Base-by-base conservation (phyloP, 1,139 yeast species). In the Geotrichum candidum region DNA sequence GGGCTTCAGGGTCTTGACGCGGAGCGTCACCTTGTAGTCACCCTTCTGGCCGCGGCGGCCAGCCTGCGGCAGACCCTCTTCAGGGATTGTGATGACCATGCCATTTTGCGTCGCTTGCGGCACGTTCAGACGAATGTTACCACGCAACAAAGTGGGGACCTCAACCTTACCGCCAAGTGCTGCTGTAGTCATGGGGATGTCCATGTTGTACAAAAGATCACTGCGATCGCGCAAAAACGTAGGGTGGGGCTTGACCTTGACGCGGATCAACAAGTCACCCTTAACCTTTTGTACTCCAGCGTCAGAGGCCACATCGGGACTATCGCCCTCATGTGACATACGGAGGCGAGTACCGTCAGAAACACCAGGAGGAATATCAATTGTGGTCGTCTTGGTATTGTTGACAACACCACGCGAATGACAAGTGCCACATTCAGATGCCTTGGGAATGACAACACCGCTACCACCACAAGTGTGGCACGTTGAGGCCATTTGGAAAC, bases 401-500 rank as follows among this genome's bases (percentile, higher is more conserved):
- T 86, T 87, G 56, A 82, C 82, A 11, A 90, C 96, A 62, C 99
- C 99, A 67, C 88, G 87, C 60, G 98, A 97, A 67, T 86, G 92
- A 77, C 99, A 94, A 0, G 86, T 75, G 1, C 74, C 73, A 80
- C 99, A 94, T 65, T 85, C 84, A 69, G 91, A 92, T 22, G 80
- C 77, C 51, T 83, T 79, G 56, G 86, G 83, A 59, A 91, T 85
- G 3, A 80, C 81, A 1, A 90, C 95, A 61, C 99, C 99, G 3
- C 89, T 78, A 54, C 99, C 99, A 58, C 82, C 85, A 80, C 99
- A 94, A 1, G 86, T 78, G 60, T 82, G 82, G 81, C 99, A 94
- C 15, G 97, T 90, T 2, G 96, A 86, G 1, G 96, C 86, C 97
- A 95, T 91, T 70, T 92, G 97, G 83, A 94, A 95, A 0, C 98